These are phyloP conservation scores for Globisporangium cystogenes DNA, from an alignment of 352 stramenopile genomes.

Conservation along the genomic window DNA sequence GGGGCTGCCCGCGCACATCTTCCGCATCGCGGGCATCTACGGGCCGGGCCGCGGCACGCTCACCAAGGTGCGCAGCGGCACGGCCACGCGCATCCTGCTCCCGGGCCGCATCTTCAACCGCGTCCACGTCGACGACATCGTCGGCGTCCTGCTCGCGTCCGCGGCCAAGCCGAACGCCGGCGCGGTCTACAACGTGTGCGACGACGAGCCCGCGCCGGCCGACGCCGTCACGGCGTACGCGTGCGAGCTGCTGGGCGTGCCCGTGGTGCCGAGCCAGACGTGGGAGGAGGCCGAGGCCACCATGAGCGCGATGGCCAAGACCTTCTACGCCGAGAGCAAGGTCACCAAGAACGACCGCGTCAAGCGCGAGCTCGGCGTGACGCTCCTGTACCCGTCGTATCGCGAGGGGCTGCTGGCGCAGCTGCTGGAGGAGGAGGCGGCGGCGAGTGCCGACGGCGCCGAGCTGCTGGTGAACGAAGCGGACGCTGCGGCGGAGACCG, in stretches of 20 bases:
- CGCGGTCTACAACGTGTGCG: constrained; percentile 87
- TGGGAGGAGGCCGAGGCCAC: constrained; percentile 68
- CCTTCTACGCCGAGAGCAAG: constrained; percentile 85
- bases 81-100: constrained; percentile 65
- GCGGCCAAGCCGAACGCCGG: constrained; percentile 50
- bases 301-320: constrained; percentile 87
- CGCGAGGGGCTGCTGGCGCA: constrained; percentile 77
- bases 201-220: constrained; percentile 81
- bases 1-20: constrained; percentile 71
- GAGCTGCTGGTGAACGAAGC: not conserved
- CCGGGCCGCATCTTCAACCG: constrained; percentile 81
- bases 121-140: constrained; percentile 90
- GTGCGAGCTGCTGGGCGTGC: constrained; percentile 58
- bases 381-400: constrained; percentile 72
- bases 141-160: constrained; percentile 68
- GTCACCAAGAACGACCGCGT: constrained; percentile 68
- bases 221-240: constrained; percentile 77
- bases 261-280: constrained; percentile 37
- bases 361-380: constrained; percentile 69
- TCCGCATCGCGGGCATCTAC: constrained; percentile 91
- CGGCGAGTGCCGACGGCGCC: not conserved
- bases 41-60: constrained; percentile 80
- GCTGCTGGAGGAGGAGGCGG: constrained; percentile 63
- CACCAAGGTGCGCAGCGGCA: constrained; percentile 65
- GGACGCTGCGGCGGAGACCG: not conserved